Conservation (phyloP, 2,329 filamentous ascomycete genomes). For the Phyllosticta citrichinensis region DNA sequence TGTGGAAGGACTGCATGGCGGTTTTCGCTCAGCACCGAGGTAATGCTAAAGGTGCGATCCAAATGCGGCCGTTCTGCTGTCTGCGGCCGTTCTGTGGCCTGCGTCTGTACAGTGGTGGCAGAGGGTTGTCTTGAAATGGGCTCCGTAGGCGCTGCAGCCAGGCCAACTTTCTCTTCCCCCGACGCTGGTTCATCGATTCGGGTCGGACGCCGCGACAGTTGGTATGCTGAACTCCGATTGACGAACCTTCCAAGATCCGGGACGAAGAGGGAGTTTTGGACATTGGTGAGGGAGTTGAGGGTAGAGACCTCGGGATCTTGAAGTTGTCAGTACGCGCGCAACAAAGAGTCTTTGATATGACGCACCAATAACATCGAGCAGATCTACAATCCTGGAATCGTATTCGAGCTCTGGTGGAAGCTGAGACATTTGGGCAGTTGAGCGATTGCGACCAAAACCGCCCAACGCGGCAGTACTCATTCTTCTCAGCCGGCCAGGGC, state of each 20-base stretch:
- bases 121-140: conserved; percentile 1
- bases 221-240: conserved; percentile 72
- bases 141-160: background rate
- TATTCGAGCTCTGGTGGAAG: conserved; percentile 34
- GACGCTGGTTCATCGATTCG: background rate
- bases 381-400: conserved; percentile 52
- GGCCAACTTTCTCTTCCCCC: background rate
- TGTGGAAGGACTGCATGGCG: conserved; percentile 75
- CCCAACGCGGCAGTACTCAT: conserved; percentile 3
- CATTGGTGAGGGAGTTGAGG: conserved; percentile 74
- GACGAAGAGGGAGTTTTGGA: conserved; percentile 82
- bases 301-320: conserved; percentile 75
- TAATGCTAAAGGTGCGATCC: conserved; percentile 7
- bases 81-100: background rate
- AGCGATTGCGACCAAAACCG: background rate
- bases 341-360: conserved; percentile 4
- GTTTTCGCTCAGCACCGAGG: conserved; percentile 54
- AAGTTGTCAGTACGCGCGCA: conserved; percentile 16
- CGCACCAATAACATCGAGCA: conserved; percentile 59
- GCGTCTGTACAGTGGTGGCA: background rate
- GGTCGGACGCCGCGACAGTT: conserved; percentile 36
- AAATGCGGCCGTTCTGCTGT: background rate
- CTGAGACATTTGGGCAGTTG: background rate
- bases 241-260: conserved; percentile 67
- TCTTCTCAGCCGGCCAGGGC: conserved; percentile 4